Conservation (phyloP, 2,329 filamentous ascomycete genomes). For the Emergomyces orientalis region DNA sequence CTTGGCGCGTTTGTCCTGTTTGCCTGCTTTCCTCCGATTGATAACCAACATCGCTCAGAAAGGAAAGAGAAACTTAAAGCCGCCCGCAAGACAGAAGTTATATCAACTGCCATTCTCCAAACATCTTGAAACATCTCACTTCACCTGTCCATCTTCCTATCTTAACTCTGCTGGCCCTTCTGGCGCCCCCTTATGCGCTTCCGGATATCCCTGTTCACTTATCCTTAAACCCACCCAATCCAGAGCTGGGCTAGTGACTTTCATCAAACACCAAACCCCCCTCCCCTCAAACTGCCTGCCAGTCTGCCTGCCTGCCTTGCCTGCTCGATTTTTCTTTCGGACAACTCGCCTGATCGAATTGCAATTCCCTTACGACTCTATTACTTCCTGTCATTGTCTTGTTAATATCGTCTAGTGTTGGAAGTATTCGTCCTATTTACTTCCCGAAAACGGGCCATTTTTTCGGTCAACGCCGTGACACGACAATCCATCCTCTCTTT, state of each 20-base stretch:
- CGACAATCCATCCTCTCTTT: not conserved
- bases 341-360: not conserved
- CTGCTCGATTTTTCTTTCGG: not conserved
- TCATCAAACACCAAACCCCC: not conserved
- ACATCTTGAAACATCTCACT: not conserved
- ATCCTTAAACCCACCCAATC: not conserved
- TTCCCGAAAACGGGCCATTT: not conserved
- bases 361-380: not conserved
- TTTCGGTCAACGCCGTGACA: not conserved
- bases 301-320: too few relatives aligned
- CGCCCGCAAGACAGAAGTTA: not conserved
- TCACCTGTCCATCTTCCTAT: not conserved
- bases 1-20: conserved; percentile 2
- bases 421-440: not conserved
- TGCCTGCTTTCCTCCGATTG: not conserved
- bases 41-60: not conserved
- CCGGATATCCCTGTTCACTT: not conserved
- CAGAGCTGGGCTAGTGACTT: not conserved
- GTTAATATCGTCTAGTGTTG: not conserved
- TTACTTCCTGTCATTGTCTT: not conserved
- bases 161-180: not conserved
- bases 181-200: not conserved
- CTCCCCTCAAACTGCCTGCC: not conserved
- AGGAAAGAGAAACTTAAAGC: not conserved
- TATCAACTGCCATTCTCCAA: not conserved